Base-by-base conservation (phyloP, 1,284 basidiomycete genomes). In the Apiotrichum porosum region DNA sequence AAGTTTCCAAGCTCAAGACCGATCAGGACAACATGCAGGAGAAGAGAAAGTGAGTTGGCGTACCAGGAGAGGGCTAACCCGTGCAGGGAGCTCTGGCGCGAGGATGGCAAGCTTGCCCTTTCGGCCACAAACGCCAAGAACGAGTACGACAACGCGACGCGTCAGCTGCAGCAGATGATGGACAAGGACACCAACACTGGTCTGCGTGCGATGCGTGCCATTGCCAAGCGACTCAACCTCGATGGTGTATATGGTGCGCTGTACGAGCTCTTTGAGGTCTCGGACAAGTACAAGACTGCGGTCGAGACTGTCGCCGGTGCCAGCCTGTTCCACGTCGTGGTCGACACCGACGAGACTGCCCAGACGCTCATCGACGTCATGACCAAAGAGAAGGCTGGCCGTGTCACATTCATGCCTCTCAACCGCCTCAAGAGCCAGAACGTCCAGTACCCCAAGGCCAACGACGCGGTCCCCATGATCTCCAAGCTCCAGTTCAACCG, bases 371-470 rank as follows among this genome's bases (percentile, higher is more conserved):
- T 99, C 18, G 88, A 95, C 21, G 79, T 86, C 55, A 94, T 99
- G 92, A 79, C 92, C 62, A 83, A 83, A 63, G 91, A 97, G 63
- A 88, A 86, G 67, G 86, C 83, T 6, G 95, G 95, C 1, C 84
- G 95, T 44, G 88, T 98, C 18, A 99, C 95, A 0, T 97, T 97
- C 75, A 93, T 99, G 85, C 95, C 95, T 13, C 80, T 99, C 37
- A 98, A 98, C 71, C 86, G 94, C n/a, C 82, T 98, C 42, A 85
- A 87, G 62, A 86, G 87, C 34, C 87, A 86, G 57, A 61, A 71
- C 31, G 67, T 74, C 42, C 71, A 72, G 42, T 78, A 79, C 52
- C 92, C 92, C 0, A 84, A 86, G 56, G 85, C 84, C 4, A 81
- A 84, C 47, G 94, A 98, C 59, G 91, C 90, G 0, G 83, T 97